Evolutionary conservation across 176 grass and related monocot genomes (phyloP).

Genomic region (Avena insularis): DNA sequence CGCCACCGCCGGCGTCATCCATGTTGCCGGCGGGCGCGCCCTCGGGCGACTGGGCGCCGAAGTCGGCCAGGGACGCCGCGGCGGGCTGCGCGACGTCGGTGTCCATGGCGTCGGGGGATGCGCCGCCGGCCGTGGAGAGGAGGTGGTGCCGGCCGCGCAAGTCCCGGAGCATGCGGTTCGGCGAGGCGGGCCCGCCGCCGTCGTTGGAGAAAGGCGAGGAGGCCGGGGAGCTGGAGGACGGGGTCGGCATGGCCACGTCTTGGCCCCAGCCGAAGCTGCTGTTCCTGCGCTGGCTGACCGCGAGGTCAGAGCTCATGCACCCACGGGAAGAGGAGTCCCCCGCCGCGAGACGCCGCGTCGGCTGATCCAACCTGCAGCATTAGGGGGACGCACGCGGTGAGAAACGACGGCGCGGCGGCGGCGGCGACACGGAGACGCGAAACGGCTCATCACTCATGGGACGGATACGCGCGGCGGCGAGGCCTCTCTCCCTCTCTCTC

Average conservation of each 20-base stretch:
- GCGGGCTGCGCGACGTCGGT: slow-evolving; percentile 36
- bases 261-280: background rate
- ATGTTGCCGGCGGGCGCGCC: slow-evolving; percentile 27
- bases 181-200: slow-evolving; percentile 32
- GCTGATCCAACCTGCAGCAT: slow-evolving; percentile 42
- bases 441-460: slow-evolving; percentile 17
- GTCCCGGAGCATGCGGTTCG: slow-evolving; percentile 44
- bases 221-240: background rate
- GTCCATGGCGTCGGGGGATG: slow-evolving; percentile 44
- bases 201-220: slow-evolving; percentile 45
- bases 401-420: slow-evolving; percentile 16
- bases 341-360: slow-evolving; percentile 5
- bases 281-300: slow-evolving; percentile 1
- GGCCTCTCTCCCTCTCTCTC: background rate
- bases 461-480: background rate
- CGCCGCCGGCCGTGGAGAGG: slow-evolving; percentile 29
- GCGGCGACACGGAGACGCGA: background rate
- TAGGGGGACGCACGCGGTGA: slow-evolving; percentile 44
- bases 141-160: slow-evolving; percentile 18
- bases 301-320: slow-evolving; percentile 48
- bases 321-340: background rate
- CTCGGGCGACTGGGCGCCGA: background rate
- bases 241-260: slow-evolving; percentile 47
- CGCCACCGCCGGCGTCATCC: slow-evolving; percentile 35
- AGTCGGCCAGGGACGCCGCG: slow-evolving; percentile 29